Percentiles rank a stretch among this genome's conserved stretches.
Evolutionary conservation across 163 green algal species (phyloP).

Genomic region (Prototheca cutis): DNA sequence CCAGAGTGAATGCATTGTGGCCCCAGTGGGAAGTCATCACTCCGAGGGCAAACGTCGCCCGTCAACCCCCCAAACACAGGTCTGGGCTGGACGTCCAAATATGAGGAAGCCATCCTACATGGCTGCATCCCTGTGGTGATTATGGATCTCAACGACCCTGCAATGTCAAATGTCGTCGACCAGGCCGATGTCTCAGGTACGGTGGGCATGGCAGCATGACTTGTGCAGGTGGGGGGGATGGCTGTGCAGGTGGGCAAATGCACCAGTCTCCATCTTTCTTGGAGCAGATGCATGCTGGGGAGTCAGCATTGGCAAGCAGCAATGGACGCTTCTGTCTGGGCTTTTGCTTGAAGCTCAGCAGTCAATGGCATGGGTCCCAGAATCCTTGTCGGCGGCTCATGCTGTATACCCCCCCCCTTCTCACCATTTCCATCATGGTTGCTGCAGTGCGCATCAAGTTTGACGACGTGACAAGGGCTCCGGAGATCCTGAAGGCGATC

Average conservation of each 20-base stretch:
- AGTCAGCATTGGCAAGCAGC: too few relatives aligned
- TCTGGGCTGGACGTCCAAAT: conserved; percentile 24
- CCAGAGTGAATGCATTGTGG: too few relatives aligned
- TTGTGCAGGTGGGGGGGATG: too few relatives aligned
- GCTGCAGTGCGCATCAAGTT: background rate
- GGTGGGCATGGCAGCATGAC: too few relatives aligned
- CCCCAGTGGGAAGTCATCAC: too few relatives aligned
- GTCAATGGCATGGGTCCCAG: background rate
- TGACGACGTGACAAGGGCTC: background rate
- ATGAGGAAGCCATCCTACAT: conserved; percentile 42
- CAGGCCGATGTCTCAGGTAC: background rate
- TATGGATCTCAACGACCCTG: conserved; percentile 32
- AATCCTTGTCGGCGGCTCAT: background rate
- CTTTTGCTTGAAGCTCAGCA: too few relatives aligned
- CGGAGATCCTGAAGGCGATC: background rate
- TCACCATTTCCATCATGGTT: background rate
- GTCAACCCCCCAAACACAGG: conserved; percentile 7
- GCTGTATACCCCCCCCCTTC: background rate
- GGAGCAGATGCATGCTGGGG: too few relatives aligned
- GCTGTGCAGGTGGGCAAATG: too few relatives aligned
- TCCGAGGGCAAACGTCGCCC: too few relatives aligned
- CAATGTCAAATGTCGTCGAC: conserved; percentile 38
- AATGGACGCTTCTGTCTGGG: too few relatives aligned
- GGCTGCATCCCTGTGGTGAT: conserved; percentile 53
- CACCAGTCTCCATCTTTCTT: too few relatives aligned